These are phyloP conservation scores for Botrytis byssoidea DNA, from an alignment of 2,329 filamentous ascomycete genomes.

Conservation along the genomic window DNA sequence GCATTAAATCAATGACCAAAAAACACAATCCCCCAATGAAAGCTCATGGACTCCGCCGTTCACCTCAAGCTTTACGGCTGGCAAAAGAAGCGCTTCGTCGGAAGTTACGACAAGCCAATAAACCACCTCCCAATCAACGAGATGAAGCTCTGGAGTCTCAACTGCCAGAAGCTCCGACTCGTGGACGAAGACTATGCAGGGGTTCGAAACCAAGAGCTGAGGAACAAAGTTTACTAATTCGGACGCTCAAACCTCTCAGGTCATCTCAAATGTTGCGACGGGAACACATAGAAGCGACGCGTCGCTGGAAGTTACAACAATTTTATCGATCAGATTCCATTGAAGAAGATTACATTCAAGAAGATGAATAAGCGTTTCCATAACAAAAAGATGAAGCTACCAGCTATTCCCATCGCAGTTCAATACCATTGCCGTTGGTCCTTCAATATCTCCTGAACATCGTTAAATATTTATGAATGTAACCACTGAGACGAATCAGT, in stretches of 20 bases:
- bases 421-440: background rate
- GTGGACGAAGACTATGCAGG: background rate
- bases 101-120: background rate
- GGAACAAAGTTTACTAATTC: background rate
- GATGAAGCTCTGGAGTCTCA: background rate
- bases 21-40: background rate
- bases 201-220: background rate
- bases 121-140: background rate
- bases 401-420: background rate
- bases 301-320: background rate
- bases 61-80: background rate
- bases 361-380: background rate
- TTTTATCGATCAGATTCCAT: background rate
- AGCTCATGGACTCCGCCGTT: background rate
- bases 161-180: background rate
- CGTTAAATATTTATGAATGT: background rate
- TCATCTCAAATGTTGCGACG: background rate
- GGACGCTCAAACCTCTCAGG: background rate
- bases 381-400: too few relatives aligned
- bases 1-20: background rate
- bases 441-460: background rate
- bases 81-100: background rate
- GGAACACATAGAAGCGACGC: background rate
- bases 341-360: background rate
- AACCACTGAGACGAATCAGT: background rate